Base-by-base conservation (phyloP, 257 asterid species). In the Handroanthus guayacan region DNA sequence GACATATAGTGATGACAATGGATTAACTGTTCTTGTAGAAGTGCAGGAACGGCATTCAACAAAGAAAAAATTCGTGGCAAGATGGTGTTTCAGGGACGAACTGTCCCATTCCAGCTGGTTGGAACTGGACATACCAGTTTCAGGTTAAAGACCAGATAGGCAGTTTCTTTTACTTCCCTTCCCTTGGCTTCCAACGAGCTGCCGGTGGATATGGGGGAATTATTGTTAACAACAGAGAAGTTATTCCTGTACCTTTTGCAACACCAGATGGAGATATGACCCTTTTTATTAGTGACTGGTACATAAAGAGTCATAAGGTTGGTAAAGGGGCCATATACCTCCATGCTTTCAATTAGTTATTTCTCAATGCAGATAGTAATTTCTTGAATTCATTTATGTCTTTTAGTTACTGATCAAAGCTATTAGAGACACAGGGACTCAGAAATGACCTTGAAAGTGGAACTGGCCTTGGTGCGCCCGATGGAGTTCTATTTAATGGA, bases 121-220 rank as follows among this genome's bases (percentile, higher is more conserved):
- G 97, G 97, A 94, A 94, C 71, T 94, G 99, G 99, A 94, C 99
- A 1, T 94, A 94, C 83, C 89, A 90, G 79, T 94, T 94, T 89
- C 97, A 94, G 75, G 97, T 92, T 75, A 94, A 94, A 84, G 97
- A 94, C 72, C 99, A 94, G 87, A 92, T 94, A 72, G 98, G 98
- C 58, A 94, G 97, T 79, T 94, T 92, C 96, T 92, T 82, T 81
- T 94, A 92, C 81, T 94, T 94, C 81, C 96, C 94, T 81, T 87
- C 99, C 56, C 85, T 89, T 16, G 80, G 79, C 66, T 82, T 94
- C 77, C 97, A 92, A 71, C 85, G 90, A 81, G 91, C 97, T 55
- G 84, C 91, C 5, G 97, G 97, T 55, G 97, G 97, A 66, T 94
- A 87, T 66, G 97, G 97, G 12, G 97, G 97, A 60, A 90, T 94